These are phyloP conservation scores for Ceratocystis diversiconidia DNA, from an alignment of 2,329 filamentous ascomycete species.

Conservation along the genomic window DNA sequence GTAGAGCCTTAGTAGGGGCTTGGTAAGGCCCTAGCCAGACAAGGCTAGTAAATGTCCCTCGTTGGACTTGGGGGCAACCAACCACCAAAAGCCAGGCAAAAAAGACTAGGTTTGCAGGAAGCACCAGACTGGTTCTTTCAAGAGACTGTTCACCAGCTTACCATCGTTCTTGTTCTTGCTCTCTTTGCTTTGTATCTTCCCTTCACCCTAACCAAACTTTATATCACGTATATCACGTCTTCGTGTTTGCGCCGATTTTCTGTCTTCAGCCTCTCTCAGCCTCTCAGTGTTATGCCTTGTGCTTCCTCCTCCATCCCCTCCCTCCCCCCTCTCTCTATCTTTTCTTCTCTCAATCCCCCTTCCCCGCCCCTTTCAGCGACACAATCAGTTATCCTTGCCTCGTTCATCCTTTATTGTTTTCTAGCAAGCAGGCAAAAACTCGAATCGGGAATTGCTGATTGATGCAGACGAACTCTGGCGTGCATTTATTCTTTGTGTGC, in stretches of 20 bases:
- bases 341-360: background rate
- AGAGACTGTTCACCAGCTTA: background rate
- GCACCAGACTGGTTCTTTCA: background rate
- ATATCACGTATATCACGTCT: background rate
- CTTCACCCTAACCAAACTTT: background rate
- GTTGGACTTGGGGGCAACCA: background rate
- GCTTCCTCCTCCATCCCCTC: background rate
- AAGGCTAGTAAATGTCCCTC: background rate
- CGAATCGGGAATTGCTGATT: background rate
- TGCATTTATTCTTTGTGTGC: background rate
- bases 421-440: background rate
- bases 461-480: background rate
- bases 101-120: background rate
- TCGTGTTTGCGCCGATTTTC: background rate
- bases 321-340: too few species aligned
- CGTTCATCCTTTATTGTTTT: background rate
- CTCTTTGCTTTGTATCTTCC: background rate
- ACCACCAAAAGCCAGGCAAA: background rate
- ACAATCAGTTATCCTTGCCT: background rate
- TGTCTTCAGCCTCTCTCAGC: background rate
- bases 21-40: background rate
- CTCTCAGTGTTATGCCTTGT: background rate
- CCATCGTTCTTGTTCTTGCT: background rate
- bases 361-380: constrained; percentile 3
- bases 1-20: background rate